These are phyloP conservation scores for Didymosphaeria variabile DNA, from an alignment of 2,329 filamentous ascomycete genomes.

Conservation along the genomic window DNA sequence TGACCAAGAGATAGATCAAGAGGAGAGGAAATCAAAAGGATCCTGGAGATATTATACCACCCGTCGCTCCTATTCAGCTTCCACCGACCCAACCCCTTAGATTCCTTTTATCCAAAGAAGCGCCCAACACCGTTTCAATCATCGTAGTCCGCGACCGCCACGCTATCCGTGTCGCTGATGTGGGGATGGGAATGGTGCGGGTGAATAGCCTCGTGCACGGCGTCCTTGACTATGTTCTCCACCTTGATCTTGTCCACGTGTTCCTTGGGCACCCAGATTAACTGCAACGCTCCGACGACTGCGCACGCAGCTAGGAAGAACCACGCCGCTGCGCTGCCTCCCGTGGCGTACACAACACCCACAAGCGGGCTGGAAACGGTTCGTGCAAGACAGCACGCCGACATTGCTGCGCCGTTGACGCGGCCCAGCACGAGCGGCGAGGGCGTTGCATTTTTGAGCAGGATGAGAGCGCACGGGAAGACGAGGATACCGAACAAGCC, in stretches of 20 bases:
- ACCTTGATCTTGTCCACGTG: slow-evolving; percentile 47
- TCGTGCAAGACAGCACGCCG: slow-evolving; percentile 71
- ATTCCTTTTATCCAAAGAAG: slow-evolving; percentile 6
- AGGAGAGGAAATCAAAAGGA: background rate
- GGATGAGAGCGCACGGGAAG: slow-evolving; percentile 74
- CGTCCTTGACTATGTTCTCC: slow-evolving; percentile 44
- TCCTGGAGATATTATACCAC: background rate
- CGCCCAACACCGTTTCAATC: background rate
- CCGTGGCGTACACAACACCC: slow-evolving; percentile 71
- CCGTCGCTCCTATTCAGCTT: background rate
- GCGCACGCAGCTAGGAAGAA: slow-evolving; percentile 67
- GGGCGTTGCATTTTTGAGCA: slow-evolving; percentile 78
- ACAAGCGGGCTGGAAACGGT: slow-evolving; percentile 74
- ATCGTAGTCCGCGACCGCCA: slow-evolving; percentile 10
- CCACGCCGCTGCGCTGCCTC: slow-evolving; percentile 68
- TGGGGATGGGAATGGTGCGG: slow-evolving; percentile 9
- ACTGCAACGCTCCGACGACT: slow-evolving; percentile 63
- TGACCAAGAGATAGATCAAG: background rate
- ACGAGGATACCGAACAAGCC: slow-evolving; percentile 74
- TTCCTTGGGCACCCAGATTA: slow-evolving; percentile 64
- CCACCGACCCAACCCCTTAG: background rate
- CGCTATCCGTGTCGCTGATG: slow-evolving; percentile 13
- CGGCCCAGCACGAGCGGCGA: slow-evolving; percentile 69
- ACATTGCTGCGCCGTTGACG: slow-evolving; percentile 75
- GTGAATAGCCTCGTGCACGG: slow-evolving; percentile 19